Percentiles rank a stretch among this genome's conserved stretches.
phyloP scores from a whole-genome alignment of 768 basidiomycete species.

The Tulasnella sp. region DNA sequence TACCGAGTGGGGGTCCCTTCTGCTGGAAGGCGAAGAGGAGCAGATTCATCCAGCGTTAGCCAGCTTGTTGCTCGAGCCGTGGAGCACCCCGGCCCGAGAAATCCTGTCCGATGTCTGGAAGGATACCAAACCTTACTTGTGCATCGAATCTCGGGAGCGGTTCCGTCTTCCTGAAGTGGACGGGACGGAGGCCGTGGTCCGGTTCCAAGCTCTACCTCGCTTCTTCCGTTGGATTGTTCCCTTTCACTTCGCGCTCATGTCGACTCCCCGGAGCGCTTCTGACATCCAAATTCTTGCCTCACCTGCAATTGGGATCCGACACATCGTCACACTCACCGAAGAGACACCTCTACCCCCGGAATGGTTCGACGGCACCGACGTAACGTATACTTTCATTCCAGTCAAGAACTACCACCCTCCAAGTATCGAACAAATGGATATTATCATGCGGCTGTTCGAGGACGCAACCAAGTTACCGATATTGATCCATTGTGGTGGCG shows the following conservation, averaged over 20 bases:
- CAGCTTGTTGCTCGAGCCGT: constrained; percentile 42
- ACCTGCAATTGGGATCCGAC: constrained; percentile 51
- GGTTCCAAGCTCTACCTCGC: constrained; percentile 43
- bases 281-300: constrained; percentile 51
- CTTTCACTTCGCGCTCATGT: constrained; percentile 57
- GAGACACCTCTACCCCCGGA: constrained; percentile 49
- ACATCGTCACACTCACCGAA: constrained; percentile 57
- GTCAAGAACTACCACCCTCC: constrained; percentile 54
- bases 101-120: constrained; percentile 37
- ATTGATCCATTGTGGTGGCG: constrained; percentile 60
- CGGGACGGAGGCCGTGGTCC: background rate
- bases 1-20: constrained; percentile 54
- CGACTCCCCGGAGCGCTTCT: constrained; percentile 50
- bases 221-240: constrained; percentile 65
- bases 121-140: background rate
- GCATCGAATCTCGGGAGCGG: constrained; percentile 8
- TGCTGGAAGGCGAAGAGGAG: constrained; percentile 44
- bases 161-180: background rate
- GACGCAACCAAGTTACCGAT: constrained; percentile 49
- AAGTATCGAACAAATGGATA: constrained; percentile 58
- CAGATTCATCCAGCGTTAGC: constrained; percentile 43
- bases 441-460: constrained; percentile 48
- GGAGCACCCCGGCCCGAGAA: constrained; percentile 37
- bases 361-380: constrained; percentile 46
- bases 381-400: constrained; percentile 56